Conservation (phyloP, 495 filamentous ascomycete species). For the Podospora bellae-mahoneyi region DNA sequence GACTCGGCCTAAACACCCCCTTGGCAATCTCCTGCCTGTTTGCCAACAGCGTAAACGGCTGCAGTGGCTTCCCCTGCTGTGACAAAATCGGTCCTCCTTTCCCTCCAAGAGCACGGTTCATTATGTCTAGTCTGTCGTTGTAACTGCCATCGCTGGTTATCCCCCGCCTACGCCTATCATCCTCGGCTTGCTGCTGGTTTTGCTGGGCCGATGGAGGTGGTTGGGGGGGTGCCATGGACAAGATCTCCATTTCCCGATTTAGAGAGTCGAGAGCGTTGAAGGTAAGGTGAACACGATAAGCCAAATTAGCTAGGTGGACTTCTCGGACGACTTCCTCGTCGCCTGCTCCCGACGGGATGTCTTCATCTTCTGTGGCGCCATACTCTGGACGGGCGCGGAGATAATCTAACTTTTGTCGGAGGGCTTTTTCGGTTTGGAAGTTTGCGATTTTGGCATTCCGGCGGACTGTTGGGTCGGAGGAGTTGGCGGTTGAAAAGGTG, state of each 20-base stretch:
- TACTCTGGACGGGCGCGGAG: constrained; percentile 45
- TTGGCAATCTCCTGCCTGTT: constrained; percentile 71
- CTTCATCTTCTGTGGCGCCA: constrained; percentile 48
- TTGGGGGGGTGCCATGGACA: constrained; percentile 60
- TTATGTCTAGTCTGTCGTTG: constrained; percentile 73
- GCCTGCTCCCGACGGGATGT: constrained; percentile 62
- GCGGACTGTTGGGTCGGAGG: constrained; percentile 64
- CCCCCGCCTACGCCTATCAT: constrained; percentile 52
- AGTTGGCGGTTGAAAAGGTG: constrained; percentile 64
- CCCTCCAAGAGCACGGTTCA: constrained; percentile 33
- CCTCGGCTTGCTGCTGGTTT: constrained; percentile 14
- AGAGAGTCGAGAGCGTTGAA: constrained; percentile 84
- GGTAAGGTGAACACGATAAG: constrained; percentile 69
- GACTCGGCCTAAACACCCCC: constrained; percentile 85
- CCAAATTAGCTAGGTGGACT: constrained; percentile 70
- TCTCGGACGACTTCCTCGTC: constrained; percentile 75
- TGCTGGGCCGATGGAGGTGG: neutral
- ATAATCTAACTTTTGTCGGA: constrained; percentile 73
- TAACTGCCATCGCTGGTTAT: constrained; percentile 44
- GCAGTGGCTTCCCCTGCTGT: constrained; percentile 76
- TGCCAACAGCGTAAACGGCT: constrained; percentile 84
- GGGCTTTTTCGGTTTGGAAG: constrained; percentile 80
- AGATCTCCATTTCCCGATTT: constrained; percentile 75
- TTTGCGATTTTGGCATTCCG: constrained; percentile 80
- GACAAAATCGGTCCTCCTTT: constrained; percentile 74